Base-by-base conservation (phyloP, 2,329 filamentous ascomycete genomes). In the Paraphaeosphaeria sporulosa region DNA sequence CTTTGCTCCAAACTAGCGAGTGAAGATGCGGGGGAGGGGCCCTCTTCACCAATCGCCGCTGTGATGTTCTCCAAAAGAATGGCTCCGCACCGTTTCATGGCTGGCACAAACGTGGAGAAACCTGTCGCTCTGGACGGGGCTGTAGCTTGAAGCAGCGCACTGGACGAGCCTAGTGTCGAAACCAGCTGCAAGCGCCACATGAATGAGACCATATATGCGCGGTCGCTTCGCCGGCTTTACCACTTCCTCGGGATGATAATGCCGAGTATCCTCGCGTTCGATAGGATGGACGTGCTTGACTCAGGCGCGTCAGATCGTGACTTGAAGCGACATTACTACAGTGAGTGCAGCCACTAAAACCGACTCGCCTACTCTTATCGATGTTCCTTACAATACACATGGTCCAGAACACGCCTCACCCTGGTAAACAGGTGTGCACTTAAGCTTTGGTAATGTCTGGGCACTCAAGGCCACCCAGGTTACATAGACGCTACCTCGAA, bases 11-110 rank as follows among this genome's bases (percentile, higher is more conserved):
- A 48, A 36, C 63, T 64, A 64, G 64, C 60, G 53, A 68, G 66
- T 66, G 68, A 65, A 62, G 65, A 65, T 63, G 65, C 64, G 66
- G 66, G 67, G 65, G 57, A 53, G 42, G 40, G 25, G 17, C 51
- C 51, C 12, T n/a, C 15, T 40, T 15, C 32, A 25, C 48, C 32
- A 51, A 51, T 51, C 2, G 21, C 6, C 10, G 3, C 13, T 7
- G 6, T 21, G 13, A 43, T 32, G 23, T 43, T 54, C 51, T 19
- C 36, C 38, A 32, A 25, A 17, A 15, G 25, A 27, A 19, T 3
- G n/a, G 27, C 32, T 23, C 54, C n/a, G 36, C 38, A 7, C 34
- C 27, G 48, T 44, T 48, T 32, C 44, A 47, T 19, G 13, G 27
- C 34, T 12, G 25, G 34, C 17, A 27, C 10, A 17, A 32, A 27